These are phyloP conservation scores for Cryphonectria nitschkei DNA, from an alignment of 2,329 filamentous ascomycete species.

Conservation along the genomic window DNA sequence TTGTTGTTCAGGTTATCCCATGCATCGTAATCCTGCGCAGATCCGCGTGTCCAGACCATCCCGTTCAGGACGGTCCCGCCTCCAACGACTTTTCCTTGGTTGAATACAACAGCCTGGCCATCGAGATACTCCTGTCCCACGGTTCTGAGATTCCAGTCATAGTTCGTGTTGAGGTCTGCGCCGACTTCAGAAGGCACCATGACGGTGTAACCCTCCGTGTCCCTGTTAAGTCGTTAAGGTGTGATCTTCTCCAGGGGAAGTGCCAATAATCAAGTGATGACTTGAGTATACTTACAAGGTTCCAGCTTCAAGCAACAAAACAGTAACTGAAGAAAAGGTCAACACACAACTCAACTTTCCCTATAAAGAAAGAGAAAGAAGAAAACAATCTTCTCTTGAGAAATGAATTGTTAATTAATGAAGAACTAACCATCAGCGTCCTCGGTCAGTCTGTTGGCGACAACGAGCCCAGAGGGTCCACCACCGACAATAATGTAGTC, in stretches of 20 bases:
- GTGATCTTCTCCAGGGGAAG: not conserved
- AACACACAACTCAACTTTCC: not conserved
- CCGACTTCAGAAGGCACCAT: conserved; percentile 31
- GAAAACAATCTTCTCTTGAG: too few species aligned
- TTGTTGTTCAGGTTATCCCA: conserved; percentile 48
- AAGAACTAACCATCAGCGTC: conserved; percentile 33
- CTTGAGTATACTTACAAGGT: conserved; percentile 26
- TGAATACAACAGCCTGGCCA: conserved; percentile 40
- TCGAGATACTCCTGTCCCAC: conserved; percentile 39
- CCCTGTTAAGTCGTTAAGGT: conserved; percentile 6
- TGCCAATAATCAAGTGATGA: not conserved
- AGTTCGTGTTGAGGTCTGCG: conserved; percentile 28
- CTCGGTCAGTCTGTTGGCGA: conserved; percentile 49
- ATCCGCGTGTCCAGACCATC: conserved; percentile 46
- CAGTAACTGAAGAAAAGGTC: conserved; percentile 22
- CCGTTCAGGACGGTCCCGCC: conserved; percentile 47
- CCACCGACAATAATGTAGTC: conserved; percentile 50
- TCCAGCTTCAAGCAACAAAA: conserved; percentile 32
- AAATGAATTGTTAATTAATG: not conserved
- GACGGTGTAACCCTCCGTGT: conserved; percentile 28
- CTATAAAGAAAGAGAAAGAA: not conserved
- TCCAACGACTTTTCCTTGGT: conserved; percentile 44
- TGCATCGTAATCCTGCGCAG: conserved; percentile 45
- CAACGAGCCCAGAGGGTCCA: conserved; percentile 49
- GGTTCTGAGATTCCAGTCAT: conserved; percentile 39